These are phyloP conservation scores for Isoetes taiwanensis DNA, from an alignment of 75 land plant genomes.

Conservation along the genomic window DNA sequence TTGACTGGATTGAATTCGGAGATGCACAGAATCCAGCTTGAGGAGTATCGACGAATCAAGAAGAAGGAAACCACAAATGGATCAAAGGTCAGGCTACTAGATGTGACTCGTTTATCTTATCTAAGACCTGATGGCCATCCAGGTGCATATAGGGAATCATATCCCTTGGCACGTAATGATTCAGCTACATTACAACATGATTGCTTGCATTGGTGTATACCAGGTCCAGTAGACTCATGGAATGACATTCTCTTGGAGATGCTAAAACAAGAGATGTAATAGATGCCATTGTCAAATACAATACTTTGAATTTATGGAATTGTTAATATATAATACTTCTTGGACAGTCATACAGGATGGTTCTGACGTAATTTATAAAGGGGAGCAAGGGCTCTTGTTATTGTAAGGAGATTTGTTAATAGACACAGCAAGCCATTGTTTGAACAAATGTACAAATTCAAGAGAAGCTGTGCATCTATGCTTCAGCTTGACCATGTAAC, in stretches of 20 bases:
- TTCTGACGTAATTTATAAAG: no score
- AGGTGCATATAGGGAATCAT: slow-evolving; percentile 52
- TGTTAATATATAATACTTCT: no score
- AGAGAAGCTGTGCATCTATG: no score
- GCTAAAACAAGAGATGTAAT: no score
- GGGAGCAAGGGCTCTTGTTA: no score
- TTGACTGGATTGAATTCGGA: slow-evolving; percentile 21
- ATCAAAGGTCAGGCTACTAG: slow-evolving; percentile 39
- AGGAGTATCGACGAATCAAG: slow-evolving; percentile 34
- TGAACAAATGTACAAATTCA: no score
- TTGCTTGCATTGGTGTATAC: slow-evolving; percentile 96
- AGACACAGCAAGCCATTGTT: no score
- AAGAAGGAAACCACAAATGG: slow-evolving; percentile 19
- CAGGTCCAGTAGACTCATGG: slow-evolving; percentile 91
- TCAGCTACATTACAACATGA: slow-evolving; percentile 42
- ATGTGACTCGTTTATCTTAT: slow-evolving; percentile 37
- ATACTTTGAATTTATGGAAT: no score
- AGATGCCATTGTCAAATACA: no score
- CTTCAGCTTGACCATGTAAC: no score
- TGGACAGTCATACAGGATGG: no score
- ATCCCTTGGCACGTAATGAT: slow-evolving; percentile 39
- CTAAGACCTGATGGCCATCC: slow-evolving; percentile 93
- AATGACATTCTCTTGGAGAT: slow-evolving; percentile 69
- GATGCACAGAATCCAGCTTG: slow-evolving; percentile 43
- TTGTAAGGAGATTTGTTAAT: no score